Conservation (phyloP, 2,329 filamentous ascomycete species). For the Metarhizium humberi region DNA sequence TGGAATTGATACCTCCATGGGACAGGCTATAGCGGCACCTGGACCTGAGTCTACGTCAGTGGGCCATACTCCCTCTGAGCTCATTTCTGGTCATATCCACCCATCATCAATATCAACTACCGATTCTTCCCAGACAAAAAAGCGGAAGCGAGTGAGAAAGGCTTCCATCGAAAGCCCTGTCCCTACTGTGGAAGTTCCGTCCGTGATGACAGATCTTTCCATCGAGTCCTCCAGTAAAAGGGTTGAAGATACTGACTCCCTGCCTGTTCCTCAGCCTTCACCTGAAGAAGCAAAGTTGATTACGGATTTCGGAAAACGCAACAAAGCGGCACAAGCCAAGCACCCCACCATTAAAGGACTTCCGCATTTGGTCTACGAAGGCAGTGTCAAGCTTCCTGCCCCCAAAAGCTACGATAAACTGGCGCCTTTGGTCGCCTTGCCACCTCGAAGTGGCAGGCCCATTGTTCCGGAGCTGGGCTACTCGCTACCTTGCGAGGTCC, state of each 20-base stretch:
- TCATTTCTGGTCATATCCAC: background rate
- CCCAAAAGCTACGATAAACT: conserved; percentile 37
- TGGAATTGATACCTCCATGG: background rate
- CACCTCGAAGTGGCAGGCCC: conserved; percentile 27
- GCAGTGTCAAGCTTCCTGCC: conserved; percentile 30
- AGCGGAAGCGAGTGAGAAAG: conserved; percentile 27
- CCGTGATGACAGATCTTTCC: conserved; percentile 17
- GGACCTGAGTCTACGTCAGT: background rate
- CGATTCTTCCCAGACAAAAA: conserved; percentile 24
- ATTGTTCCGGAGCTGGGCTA: conserved; percentile 30
- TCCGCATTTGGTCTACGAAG: conserved; percentile 27
- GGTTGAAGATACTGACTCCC: conserved; percentile 24
- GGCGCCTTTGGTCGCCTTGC: conserved; percentile 31
- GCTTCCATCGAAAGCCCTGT: conserved; percentile 15
- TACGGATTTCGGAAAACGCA: conserved; percentile 28
- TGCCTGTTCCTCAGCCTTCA: conserved; percentile 21
- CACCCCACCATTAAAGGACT: conserved; percentile 30
- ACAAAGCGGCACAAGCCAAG: conserved; percentile 26
- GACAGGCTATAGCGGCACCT: background rate
- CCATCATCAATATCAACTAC: conserved; percentile 1
- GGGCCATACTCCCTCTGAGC: background rate
- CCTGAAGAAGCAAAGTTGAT: conserved; percentile 26
- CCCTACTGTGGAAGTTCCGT: conserved; percentile 15
- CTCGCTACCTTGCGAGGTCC: conserved; percentile 32
- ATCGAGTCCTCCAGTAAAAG: conserved; percentile 20